These are phyloP conservation scores for Leccinellum rugosiceps DNA, from an alignment of 768 basidiomycete genomes.

Conservation along the genomic window DNA sequence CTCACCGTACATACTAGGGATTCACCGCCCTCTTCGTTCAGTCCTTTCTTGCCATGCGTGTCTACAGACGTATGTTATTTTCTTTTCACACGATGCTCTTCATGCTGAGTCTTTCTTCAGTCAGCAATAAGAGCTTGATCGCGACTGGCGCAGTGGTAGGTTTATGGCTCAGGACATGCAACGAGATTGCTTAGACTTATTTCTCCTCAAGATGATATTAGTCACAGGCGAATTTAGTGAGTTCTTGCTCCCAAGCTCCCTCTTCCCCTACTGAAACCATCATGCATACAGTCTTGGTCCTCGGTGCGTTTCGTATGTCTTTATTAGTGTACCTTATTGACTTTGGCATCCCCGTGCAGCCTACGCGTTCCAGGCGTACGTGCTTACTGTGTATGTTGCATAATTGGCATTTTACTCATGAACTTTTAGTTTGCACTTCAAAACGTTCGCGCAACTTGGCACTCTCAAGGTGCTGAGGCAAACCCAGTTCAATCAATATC, in stretches of 20 bases:
- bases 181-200: background rate
- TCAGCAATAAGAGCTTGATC: conserved; percentile 48
- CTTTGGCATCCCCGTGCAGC: conserved; percentile 22
- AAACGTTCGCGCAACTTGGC: conserved; percentile 46
- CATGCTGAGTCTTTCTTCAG: conserved; percentile 28
- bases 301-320: conserved; percentile 28
- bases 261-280: conserved; percentile 6
- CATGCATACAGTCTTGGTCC: conserved; percentile 26
- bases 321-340: conserved; percentile 5
- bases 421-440: conserved; percentile 34
- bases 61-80: conserved; percentile 45
- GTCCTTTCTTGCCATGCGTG: conserved; percentile 51
- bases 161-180: background rate
- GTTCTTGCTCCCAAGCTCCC: background rate
- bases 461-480: conserved; percentile 39
- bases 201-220: conserved; percentile 23
- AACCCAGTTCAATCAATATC: background rate
- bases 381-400: conserved; percentile 1
- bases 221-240: conserved; percentile 43
- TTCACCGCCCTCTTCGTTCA: conserved; percentile 57
- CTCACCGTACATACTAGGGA: conserved; percentile 22
- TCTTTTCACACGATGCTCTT: background rate
- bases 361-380: conserved; percentile 37
- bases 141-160: conserved; percentile 37
- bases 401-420: background rate